phyloP scores from a whole-genome alignment of 75 land plant species.

The Chamaecyparis obtusa region DNA sequence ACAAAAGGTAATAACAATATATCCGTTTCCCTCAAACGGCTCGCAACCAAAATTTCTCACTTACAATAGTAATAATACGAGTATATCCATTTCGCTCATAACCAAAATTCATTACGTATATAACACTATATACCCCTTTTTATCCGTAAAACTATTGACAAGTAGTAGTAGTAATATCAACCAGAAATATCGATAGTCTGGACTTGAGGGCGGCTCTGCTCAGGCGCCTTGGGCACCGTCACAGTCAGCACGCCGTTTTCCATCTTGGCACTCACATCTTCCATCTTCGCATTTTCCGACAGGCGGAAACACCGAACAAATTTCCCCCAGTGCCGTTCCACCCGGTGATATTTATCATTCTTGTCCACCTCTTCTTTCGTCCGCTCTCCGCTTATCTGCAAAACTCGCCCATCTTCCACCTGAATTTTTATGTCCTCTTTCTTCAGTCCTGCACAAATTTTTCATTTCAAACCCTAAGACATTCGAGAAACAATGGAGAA shows the following conservation, averaged over 20 bases:
- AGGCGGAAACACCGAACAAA: constrained; percentile 39
- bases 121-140: no score
- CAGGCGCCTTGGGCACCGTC: constrained; percentile 23
- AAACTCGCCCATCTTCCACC: constrained; percentile 36
- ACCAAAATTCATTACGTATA: not conserved
- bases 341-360: constrained; percentile 30
- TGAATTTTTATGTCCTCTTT: constrained; percentile 45
- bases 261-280: constrained; percentile 25
- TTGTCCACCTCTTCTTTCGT: constrained; percentile 16
- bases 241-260: constrained; percentile 45
- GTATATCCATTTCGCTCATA: not conserved
- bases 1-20: no score
- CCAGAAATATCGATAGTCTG: constrained; percentile 19
- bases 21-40: no score
- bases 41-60: no score
- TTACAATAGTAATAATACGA: no score
- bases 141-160: no score
- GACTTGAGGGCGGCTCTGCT: not conserved
- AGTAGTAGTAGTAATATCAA: not conserved
- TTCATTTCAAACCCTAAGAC: not conserved
- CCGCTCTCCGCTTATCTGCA: constrained; percentile 41
- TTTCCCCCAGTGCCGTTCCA: constrained; percentile 25
- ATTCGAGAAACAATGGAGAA: not conserved
- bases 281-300: constrained; percentile 33
- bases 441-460: constrained; percentile 18